phyloP scores from a whole-genome alignment of 306 rosid species.

The Acacia acuminata region DNA sequence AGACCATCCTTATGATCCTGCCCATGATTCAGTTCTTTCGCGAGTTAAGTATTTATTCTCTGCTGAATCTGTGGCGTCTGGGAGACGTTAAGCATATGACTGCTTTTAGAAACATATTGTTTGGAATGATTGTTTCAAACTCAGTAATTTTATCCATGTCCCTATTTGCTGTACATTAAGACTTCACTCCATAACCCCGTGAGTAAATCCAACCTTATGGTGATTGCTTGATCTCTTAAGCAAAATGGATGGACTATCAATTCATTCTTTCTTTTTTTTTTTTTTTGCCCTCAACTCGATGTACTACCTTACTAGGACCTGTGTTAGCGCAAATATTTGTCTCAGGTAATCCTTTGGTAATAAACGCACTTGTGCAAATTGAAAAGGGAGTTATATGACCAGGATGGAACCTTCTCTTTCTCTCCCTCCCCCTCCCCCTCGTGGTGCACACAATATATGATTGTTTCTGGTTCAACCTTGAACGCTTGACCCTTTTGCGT shows the following conservation, averaged over 20 bases:
- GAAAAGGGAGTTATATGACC: not conserved
- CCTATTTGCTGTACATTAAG: not conserved
- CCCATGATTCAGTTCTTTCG: slow-evolving; percentile 78
- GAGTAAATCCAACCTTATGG: slow-evolving; percentile 1
- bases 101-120: not conserved
- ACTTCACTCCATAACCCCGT: not conserved
- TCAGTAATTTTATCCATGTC: not conserved
- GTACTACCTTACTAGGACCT: not conserved
- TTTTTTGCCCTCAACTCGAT: not conserved
- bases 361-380: not conserved
- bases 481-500: not conserved
- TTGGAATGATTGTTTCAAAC: not conserved
- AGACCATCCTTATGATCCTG: slow-evolving; percentile 81
- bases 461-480: not conserved
- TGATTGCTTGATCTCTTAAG: slow-evolving; percentile 14
- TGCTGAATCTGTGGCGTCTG: slow-evolving; percentile 76
- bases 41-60: slow-evolving; percentile 81
- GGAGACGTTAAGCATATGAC: slow-evolving; percentile 44
- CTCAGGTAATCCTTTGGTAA: not conserved
- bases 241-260: not conserved
- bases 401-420: not conserved
- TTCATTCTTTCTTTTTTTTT: not conserved
- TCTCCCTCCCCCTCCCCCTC: not conserved
- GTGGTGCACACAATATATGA: not conserved
- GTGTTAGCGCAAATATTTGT: not conserved